A percentile compares a stretch with the other conserved stretches of the same genome.
Evolutionary conservation across 1,284 basidiomycete genomes (phyloP).

Genomic region (Sporisorium graminicola): DNA sequence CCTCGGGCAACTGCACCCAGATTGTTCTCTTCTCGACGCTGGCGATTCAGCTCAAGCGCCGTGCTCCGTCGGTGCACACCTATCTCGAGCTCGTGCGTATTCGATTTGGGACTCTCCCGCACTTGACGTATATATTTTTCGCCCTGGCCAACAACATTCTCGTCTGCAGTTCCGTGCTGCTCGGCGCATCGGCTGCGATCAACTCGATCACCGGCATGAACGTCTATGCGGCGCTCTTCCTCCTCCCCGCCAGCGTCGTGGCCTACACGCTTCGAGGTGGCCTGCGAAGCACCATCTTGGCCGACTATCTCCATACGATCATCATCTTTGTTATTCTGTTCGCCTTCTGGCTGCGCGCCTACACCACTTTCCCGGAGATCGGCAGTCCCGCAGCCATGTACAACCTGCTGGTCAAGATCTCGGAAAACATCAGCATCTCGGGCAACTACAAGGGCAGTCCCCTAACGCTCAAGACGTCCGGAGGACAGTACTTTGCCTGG

Average conservation of each 20-base stretch:
- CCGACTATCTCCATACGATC: constrained; percentile 63
- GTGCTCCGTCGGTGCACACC: constrained; percentile 59
- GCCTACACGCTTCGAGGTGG: constrained; percentile 62
- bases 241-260: constrained; percentile 57
- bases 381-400: constrained; percentile 58
- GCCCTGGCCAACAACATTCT: constrained; percentile 64
- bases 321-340: constrained; percentile 65
- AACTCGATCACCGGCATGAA: constrained; percentile 61
- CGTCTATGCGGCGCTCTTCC: constrained; percentile 53
- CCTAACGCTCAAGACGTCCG: constrained; percentile 56
- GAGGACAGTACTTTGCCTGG: constrained; percentile 60
- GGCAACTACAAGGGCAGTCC: constrained; percentile 54
- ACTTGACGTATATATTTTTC: constrained; percentile 62
- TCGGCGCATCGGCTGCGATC: constrained; percentile 59
- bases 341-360: constrained; percentile 53
- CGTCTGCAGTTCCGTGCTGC: constrained; percentile 55
- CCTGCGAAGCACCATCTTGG: constrained; percentile 54
- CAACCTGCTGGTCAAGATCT: constrained; percentile 42
- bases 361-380: constrained; percentile 55
- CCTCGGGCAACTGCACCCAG: constrained; percentile 58
- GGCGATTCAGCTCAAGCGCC: constrained; percentile 61
- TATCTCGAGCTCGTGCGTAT: constrained; percentile 61
- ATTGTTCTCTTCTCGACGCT: constrained; percentile 62
- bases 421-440: constrained; percentile 21
- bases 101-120: constrained; percentile 52